Base-by-base conservation (phyloP, 164 flowering plant genomes). In the Chimonanthus praecox region DNA sequence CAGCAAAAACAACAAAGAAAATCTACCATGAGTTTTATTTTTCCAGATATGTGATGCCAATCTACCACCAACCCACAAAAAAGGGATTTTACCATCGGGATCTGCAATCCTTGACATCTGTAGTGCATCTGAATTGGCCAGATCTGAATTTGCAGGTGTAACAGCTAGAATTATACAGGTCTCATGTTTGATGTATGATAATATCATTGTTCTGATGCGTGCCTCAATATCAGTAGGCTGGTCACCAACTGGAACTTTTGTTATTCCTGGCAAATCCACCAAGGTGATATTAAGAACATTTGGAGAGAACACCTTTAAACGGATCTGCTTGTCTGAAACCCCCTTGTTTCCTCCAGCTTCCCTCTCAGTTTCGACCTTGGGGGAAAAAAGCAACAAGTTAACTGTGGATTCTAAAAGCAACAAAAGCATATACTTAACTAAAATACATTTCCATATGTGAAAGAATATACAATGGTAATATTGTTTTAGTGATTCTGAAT, bases 231-330 rank as follows among this genome's bases (percentile, higher is more conserved):
- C 84, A 71, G 77, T 68, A 67, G 84, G 84, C 80, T 82, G 84
- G 70, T 80, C 80, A 48, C 84, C 84, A 63, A 82, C 84, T 7
- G 84, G 84, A 62, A 82, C 84, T 60, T 82, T 82, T 68, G 84
- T 82, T 77, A 82, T 80, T 49, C 84, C 84, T 68, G 84, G 84
- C 63, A 82, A 82, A 73, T 82, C 84, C 51, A 82, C 84, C 74
- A 82, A 76, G 18, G 84, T 82, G 72, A 82, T 82, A 71, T 82
- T 81, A 45, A 82, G 84, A 64, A 82, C 84, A 77, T 79, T 82
- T 2, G 84, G 82, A n/a, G 84, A 82, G 63, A 79, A 73, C 43
- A 82, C 77, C 75, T 82, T 82, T 20, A 82, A 69, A 18, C 84
- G 82, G 18, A 82, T 82, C 71, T 82, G 84, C 71, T 73, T 82